Base-by-base conservation (phyloP, 257 asterid species). In the Oldenlandia corymbosa region DNA sequence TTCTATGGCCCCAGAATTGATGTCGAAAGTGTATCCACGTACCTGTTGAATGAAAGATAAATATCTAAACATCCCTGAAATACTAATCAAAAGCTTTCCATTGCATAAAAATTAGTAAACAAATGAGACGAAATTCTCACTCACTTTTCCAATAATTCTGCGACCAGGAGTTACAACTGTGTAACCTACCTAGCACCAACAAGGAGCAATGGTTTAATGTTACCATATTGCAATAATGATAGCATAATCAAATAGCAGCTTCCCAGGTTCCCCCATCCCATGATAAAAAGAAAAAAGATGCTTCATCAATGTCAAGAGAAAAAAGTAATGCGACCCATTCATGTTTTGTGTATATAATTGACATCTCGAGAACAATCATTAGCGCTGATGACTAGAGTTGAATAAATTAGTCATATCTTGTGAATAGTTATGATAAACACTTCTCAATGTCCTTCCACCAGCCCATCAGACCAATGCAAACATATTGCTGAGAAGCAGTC, bases 121-220 rank as follows among this genome's bases (percentile, higher is more conserved):
- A 51, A 43, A n/a, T n/a, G 48, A 68, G 50, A 61, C 51, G 64
- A 66, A 50, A 50, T 63, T 30, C 41, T 2, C 37, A 43, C 36
- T 67, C 51, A 84, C 88, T 87, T 84, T 84, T 68, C 95, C 95
- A 64, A 86, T 76, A 63, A 57, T 76, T 66, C 68, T 79, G 53
- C 65, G 71, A 41, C 65, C 75, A 30, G 75, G 82, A 11, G 91
- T 84, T 34, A 76, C 79, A 60, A 86, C 94, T 42, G 68, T 74
- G 68, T 84, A 86, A 51, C 94, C 91, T 71, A 86, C 85, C 94
- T 86, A 68, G 52, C n/a, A n/a, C n/a, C n/a, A n/a, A n/a, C 71
- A 75, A 58, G 76, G 26, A 74, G 55, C 37, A 42, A 6, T 11
- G 26, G 62, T 21, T n/a, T 58, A 61, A 24, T 17, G 39, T 58